Evolutionary conservation across 441 rosid genomes (phyloP), one percentile per base, ranked within the genome.

Genomic region (Adansonia grandidieri): DNA sequence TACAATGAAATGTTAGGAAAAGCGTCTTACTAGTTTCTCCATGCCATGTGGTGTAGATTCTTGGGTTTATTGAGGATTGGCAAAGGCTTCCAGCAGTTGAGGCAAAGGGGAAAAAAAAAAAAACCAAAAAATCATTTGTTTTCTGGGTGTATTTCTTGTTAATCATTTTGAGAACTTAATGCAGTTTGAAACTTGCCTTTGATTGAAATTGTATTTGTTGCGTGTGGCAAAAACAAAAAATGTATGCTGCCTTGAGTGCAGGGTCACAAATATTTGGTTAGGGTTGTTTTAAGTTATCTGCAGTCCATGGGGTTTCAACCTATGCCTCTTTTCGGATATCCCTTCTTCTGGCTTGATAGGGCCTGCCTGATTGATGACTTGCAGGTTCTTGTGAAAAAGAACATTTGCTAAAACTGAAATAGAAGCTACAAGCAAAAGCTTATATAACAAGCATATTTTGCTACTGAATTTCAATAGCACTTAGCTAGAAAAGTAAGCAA

Each of bases 341-440:
- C 72, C 40, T 68, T 68, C 73, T 51, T 44, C 53, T 67, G 37
- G 15, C 32, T 45, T 67, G 72, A 44, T 44, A 17, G 19, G 71
- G 44, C 28, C 42, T 70, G 60, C 54, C 32, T 68, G 61, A 3
- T 50, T 48, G 6, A 51, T 28, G 62, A 51, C 47, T 51, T 13
- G 20, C 14, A 71, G 74, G 28, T 71, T 69, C 5, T 13, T 69
- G 57, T 20, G 73, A 2, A 69, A 20, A 22, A 22, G 19, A 45
- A 14, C 6, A 69, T 69, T 69, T 47, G 17, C 19, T 47, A 20
- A 47, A 37, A 22, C 37, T 47, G 57, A 47, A 47, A 47, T 47
- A 5, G 72, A 45, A 68, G 37, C 32, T 1, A 50, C 73, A 11
- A 22, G 57, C 10, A 13, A 6, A 68, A 48, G 28, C 42, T 48